Base-by-base conservation (phyloP, 1,284 basidiomycete genomes). In the Pseudozyma sp. region DNA sequence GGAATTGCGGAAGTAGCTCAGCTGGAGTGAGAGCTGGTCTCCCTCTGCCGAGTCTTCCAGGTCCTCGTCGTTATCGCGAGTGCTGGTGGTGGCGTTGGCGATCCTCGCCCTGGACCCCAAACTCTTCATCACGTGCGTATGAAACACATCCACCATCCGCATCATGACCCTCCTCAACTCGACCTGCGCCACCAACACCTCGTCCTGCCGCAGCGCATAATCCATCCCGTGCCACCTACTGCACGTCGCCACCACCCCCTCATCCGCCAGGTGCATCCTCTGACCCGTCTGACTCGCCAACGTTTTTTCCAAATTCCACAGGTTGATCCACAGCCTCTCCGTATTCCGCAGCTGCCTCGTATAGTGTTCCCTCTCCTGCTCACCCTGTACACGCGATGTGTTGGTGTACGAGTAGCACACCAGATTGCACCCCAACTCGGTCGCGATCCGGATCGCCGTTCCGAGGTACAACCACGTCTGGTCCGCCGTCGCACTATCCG, bases 231-330 rank as follows among this genome's bases (percentile, higher is more conserved):
- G 67, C 75, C 75, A 77, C 7, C 65, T 16, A 0, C 44, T 40
- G 39, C 70, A 77, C 14, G 62, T 64, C 1, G 75, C 61, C 14
- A 77, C 63, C 40, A 77, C 70, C 2, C 66, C 63, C 35, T 77
- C 75, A 43, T 77, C 75, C 5, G 55, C 62, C n/a, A 77, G 44
- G 37, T 69, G 66, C 61, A 74, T 70, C 42, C 70, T 42, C 45
- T 77, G 75, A 0, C 75, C 75, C 35, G 70, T 77, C 47, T 74
- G 70, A 11, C 55, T 63, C 2, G 70, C 57, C 30, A 77, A 29
- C 51, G 70, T 73, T 54, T 74, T 74, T 35, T 77, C 75, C 39
- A 74, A 43, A 10, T 76, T 69, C 68, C 73, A 78, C 2, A 78
- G 54, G 30, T 62, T 68, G 35, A 78, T 48, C 76, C 76, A 78